A percentile compares a stretch with the other conserved stretches of the same genome.
phyloP scores from a whole-genome alignment of 371 early-diverging fungal genomes.

The Apophysomyces variabilis region DNA sequence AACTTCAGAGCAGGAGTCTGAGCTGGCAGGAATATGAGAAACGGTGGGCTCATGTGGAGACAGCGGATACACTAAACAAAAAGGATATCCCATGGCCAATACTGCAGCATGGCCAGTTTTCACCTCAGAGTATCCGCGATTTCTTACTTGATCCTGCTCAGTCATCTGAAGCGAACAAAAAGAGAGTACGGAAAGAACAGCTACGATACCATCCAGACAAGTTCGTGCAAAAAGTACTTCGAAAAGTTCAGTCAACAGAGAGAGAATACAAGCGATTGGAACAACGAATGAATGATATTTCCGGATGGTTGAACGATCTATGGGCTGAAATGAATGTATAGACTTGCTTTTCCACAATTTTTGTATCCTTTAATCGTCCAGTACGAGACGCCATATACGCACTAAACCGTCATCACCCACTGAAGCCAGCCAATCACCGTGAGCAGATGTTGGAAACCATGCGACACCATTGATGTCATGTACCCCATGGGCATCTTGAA shows the following conservation, averaged over 20 bases:
- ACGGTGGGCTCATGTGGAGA: slow-evolving; percentile 35
- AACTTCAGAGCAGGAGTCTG: slow-evolving; percentile 9
- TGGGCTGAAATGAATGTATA: slow-evolving; percentile 26
- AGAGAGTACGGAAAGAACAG: slow-evolving; percentile 47
- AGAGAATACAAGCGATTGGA: slow-evolving; percentile 30
- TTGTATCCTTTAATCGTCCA: slow-evolving; percentile 25
- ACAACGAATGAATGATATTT: slow-evolving; percentile 36
- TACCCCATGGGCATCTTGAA: slow-evolving; percentile 76
- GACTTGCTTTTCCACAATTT: neutral
- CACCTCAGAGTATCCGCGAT: slow-evolving; percentile 16
- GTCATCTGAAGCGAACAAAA: slow-evolving; percentile 24
- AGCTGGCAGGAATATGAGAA: slow-evolving; percentile 21
- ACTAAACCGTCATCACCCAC: slow-evolving; percentile 90
- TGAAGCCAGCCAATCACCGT: slow-evolving; percentile 75
- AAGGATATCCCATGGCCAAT: slow-evolving; percentile 53
- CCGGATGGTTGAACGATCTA: slow-evolving; percentile 49
- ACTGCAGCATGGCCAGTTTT: slow-evolving; percentile 13
- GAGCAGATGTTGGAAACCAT: slow-evolving; percentile 78
- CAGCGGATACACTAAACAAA: slow-evolving; percentile 10
- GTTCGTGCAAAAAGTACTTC: slow-evolving; percentile 39
- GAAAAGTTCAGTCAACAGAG: slow-evolving; percentile 33
- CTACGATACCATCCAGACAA: slow-evolving; percentile 54
- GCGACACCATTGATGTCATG: slow-evolving; percentile 87
- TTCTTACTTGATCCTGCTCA: slow-evolving; percentile 26
- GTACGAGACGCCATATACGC: slow-evolving; percentile 70